Evolutionary conservation across 2,329 filamentous ascomycete genomes (phyloP).

Genomic region (Pleomassaria siparia): DNA sequence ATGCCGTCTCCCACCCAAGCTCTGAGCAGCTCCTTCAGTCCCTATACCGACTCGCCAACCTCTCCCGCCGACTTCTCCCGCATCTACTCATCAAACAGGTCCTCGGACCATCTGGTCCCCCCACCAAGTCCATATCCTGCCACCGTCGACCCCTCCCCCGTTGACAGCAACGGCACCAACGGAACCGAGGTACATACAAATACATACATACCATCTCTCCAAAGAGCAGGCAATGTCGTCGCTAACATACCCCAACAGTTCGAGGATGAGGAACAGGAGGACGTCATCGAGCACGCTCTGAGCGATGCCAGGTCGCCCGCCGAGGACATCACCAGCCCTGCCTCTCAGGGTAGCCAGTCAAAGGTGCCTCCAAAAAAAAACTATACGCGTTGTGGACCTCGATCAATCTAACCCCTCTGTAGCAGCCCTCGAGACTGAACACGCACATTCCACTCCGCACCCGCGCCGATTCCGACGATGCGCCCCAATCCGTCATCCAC

Average conservation of each 20-base stretch:
- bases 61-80: slow-evolving; percentile 50
- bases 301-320: slow-evolving; percentile 42
- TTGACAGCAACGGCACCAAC: slow-evolving; percentile 82
- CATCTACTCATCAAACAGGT: slow-evolving; percentile 45
- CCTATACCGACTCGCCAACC: slow-evolving; percentile 54
- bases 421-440: slow-evolving; percentile 49
- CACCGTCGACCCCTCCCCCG: slow-evolving; percentile 77
- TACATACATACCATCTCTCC: neutral
- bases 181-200: slow-evolving; percentile 62
- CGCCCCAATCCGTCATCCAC: slow-evolving; percentile 88
- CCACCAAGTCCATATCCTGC: slow-evolving; percentile 58
- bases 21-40: slow-evolving; percentile 51
- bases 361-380: slow-evolving; percentile 25
- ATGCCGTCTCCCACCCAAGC: slow-evolving; percentile 47
- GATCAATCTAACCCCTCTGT: slow-evolving; percentile 2
- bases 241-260: slow-evolving; percentile 52
- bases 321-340: slow-evolving; percentile 40
- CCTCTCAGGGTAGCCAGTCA: slow-evolving; percentile 32
- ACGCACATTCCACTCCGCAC: slow-evolving; percentile 45
- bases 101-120: slow-evolving; percentile 51
- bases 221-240: slow-evolving; percentile 7
- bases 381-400: slow-evolving; percentile 1
- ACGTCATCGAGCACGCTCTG: slow-evolving; percentile 42
- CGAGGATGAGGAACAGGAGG: slow-evolving; percentile 73
- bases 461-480: slow-evolving; percentile 66